phyloP scores from a whole-genome alignment of 331 rosid species.

The Arachis monticola region DNA sequence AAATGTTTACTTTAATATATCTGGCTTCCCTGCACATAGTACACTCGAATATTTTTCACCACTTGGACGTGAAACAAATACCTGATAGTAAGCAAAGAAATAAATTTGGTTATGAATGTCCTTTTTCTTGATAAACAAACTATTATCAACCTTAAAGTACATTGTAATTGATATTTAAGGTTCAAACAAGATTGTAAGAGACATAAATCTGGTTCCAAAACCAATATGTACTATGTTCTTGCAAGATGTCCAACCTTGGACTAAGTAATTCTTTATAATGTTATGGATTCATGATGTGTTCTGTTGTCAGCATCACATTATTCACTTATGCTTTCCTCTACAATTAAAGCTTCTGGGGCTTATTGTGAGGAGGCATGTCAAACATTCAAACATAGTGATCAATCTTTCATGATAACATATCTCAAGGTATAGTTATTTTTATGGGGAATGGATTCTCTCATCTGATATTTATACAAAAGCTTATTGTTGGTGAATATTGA shows the following conservation, averaged over 20 bases:
- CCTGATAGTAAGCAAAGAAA: constrained; percentile 50
- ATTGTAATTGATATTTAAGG: constrained; percentile 5
- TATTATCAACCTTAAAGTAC: constrained; percentile 10
- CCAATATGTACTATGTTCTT: constrained; percentile 2
- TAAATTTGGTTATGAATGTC: constrained; percentile 14
- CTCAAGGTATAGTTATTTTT: not conserved
- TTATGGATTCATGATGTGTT: not conserved
- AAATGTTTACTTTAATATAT: constrained; percentile 60
- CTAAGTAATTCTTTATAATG: constrained; percentile 10
- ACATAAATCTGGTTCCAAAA: not conserved
- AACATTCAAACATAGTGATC: not conserved
- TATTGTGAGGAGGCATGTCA: constrained; percentile 7
- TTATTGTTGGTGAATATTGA: too few relatives aligned
- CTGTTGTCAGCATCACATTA: not conserved
- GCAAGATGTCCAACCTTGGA: constrained; percentile 2
- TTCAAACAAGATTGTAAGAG: constrained; percentile 12
- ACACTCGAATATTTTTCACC: constrained; percentile 81
- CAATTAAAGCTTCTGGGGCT: not conserved
- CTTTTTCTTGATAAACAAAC: constrained; percentile 10
- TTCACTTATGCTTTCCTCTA: constrained; percentile 1
- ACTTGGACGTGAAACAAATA: constrained; percentile 79
- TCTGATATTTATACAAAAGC: not conserved
- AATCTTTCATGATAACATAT: not conserved
- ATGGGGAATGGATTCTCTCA: constrained; percentile 3
- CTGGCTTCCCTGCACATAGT: constrained; percentile 62